Conservation (phyloP, 495 filamentous ascomycete genomes). For the Xanthoparmelia taractica region DNA sequence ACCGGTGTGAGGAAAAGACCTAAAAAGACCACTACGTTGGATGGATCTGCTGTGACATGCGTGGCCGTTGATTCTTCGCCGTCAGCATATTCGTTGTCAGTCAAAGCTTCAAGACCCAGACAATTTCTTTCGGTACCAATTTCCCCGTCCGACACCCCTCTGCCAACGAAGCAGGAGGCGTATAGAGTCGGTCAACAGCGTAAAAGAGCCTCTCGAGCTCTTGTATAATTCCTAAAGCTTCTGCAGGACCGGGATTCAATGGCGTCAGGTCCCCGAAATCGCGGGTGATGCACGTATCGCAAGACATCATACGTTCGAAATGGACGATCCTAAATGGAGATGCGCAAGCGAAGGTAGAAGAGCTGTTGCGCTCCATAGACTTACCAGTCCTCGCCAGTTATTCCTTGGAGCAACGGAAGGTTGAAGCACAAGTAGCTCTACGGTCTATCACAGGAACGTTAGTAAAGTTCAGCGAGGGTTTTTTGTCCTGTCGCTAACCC, state of each 20-base stretch:
- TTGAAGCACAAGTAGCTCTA: slow-evolving; percentile 49
- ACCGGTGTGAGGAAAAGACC: slow-evolving; percentile 16
- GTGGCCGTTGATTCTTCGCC: neutral
- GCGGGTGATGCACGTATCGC: slow-evolving; percentile 45
- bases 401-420: slow-evolving; percentile 47
- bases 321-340: slow-evolving; percentile 49
- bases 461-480: slow-evolving; percentile 10
- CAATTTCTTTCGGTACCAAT: neutral
- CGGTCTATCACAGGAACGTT: slow-evolving; percentile 44
- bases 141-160: neutral
- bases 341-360: slow-evolving; percentile 45
- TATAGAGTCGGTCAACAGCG: slow-evolving; percentile 2
- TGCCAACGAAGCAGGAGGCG: neutral
- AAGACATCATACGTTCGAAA: slow-evolving; percentile 49
- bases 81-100: neutral
- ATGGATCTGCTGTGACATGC: neutral
- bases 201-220: neutral
- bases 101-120: neutral
- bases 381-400: slow-evolving; percentile 48
- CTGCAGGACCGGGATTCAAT: neutral
- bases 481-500: slow-evolving; percentile 13
- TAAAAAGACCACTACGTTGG: neutral
- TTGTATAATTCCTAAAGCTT: no score
- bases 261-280: slow-evolving; percentile 26
- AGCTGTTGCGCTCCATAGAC: slow-evolving; percentile 47